Conservation (phyloP, 2,329 filamentous ascomycete species). For the Neocatenulostroma microsporum region DNA sequence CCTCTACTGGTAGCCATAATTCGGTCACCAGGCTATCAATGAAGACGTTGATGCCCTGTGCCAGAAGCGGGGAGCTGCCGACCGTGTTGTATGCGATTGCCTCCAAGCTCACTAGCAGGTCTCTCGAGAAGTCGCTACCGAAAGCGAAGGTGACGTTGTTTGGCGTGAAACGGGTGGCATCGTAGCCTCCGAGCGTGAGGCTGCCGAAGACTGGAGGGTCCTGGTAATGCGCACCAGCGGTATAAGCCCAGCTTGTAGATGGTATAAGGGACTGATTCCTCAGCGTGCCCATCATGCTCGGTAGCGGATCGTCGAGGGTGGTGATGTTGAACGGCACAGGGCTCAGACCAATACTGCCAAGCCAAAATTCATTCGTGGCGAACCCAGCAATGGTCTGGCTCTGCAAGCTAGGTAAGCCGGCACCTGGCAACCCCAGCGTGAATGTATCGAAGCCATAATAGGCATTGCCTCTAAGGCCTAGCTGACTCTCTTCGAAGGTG, state of each 20-base stretch:
- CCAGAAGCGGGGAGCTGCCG: constrained; percentile 19
- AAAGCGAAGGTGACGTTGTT: constrained; percentile 26
- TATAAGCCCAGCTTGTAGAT: constrained; percentile 21
- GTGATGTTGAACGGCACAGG: constrained; percentile 18
- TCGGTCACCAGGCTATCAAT: constrained; percentile 36
- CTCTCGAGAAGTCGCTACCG: constrained; percentile 17
- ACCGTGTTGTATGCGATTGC: constrained; percentile 18
- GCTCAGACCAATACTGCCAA: constrained; percentile 28
- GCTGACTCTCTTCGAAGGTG: constrained; percentile 15
- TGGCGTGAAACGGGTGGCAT: constrained; percentile 30
- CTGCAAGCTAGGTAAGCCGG: constrained; percentile 18
- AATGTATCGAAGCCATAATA: constrained; percentile 34
- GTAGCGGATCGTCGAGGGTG: constrained; percentile 11
- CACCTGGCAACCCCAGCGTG: constrained; percentile 13
- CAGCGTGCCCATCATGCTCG: constrained; percentile 16
- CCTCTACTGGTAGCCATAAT: constrained; percentile 32
- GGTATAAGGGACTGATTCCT: constrained; percentile 13
- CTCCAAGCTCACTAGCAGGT: constrained; percentile 19
- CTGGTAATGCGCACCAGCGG: constrained; percentile 24
- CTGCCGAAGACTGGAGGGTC: constrained; percentile 20
- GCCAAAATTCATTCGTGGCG: constrained; percentile 21
- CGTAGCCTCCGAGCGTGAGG: constrained; percentile 37
- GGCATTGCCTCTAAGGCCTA: constrained; percentile 20
- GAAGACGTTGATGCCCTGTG: constrained; percentile 17
- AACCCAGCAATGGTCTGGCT: constrained; percentile 29